Evolutionary conservation across 805 yeast genomes (phyloP), one percentile per base, ranked within the genome.

Genomic region (Yarrowia osloensis): DNA sequence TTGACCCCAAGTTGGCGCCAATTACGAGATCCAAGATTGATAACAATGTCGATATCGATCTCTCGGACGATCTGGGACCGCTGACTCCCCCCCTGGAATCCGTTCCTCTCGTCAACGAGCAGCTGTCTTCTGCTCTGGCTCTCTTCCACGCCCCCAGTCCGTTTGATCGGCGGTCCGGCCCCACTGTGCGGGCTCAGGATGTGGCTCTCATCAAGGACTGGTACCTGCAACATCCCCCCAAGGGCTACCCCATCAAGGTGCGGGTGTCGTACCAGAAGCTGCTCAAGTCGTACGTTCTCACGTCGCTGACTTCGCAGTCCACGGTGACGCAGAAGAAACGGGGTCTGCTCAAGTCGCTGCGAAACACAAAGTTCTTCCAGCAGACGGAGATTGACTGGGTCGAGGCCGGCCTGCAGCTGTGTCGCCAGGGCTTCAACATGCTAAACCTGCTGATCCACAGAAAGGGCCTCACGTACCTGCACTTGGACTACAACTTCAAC

Each of bases 311-410:
- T 68, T 81, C 80, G 24, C 74, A 76, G 17, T 77, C 76, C 26
- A 77, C 80, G 2, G 78, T 81, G 1, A 78, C 80, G 35, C 82
- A 78, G 52, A 81, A 82, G 61, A 88, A 86, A 71, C 81, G 84
- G 7, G 82, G 85, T 44, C 78, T 95, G 15, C 75, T 95, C 29
- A 86, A 85, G 69, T 82, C 86, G 33, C 81, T 95, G 70, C 85
- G 86, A 68, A 81, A 83, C 54, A 95, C 99, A 0, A 93, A 91
- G 73, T 95, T 85, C 75, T 95, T 95, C 77, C 97, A 91, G 74
- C 88, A 90, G 72, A 94, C 99, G 0, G 83, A 93, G 0, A 87
- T 95, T 61, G 99, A 95, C 77, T 95, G 99, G 99, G 95, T 94
- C 2, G 99, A 95, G 76, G 99, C 98, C 0, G 99, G 98, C 31